Evolutionary conservation across 2,329 filamentous ascomycete species (phyloP), one percentile per base, ranked within the genome.

Genomic region (Leptosphaerulina australis): DNA sequence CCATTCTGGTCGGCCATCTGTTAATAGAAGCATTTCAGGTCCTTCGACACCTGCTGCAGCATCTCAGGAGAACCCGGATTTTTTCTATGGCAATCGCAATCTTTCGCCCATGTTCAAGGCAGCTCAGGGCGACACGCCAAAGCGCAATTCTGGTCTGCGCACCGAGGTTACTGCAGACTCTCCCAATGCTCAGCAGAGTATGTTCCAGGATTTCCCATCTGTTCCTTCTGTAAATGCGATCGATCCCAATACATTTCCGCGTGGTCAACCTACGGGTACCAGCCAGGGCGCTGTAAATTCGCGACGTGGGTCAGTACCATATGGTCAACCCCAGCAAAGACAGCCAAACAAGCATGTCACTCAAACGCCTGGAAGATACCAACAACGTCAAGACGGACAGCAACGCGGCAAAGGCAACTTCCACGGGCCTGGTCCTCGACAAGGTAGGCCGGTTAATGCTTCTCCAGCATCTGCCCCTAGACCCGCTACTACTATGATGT

Each of bases 41-140:
- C 71, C 71, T 17, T 60, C 64, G 5, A 73, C 69, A 12, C 71
- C 70, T 12, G 63, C 56, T 14, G 63, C 63, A 33, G 34, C 55
- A n/a, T 45, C 55, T 35, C 63, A 66, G 21, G 64, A 70, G 9
- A 31, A 55, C 9, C 47, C 64, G 11, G 64, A 69, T 40, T 66
- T 71, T 31, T 66, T 71, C 35, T 71, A 70, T 35, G 78, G 77
- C 53, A 77, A 78, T 35, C 72, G 72, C 30, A 79, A 79, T 53
- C 74, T 80, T 25, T 78, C 77, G 3, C 76, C 76, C 3, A 55
- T 80, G 18, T 80, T 80, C 70, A 74, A 78, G 56, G 76, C 76
- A 24, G 74, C 74, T 11, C 74, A 76, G 45, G 60, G 64, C n/a
- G 74, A 78, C 30, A 70, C 74, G 10, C 60, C 71, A 4, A 67